Conservation (phyloP, 352 stramenopile genomes). For the Phytopythium litorale region DNA sequence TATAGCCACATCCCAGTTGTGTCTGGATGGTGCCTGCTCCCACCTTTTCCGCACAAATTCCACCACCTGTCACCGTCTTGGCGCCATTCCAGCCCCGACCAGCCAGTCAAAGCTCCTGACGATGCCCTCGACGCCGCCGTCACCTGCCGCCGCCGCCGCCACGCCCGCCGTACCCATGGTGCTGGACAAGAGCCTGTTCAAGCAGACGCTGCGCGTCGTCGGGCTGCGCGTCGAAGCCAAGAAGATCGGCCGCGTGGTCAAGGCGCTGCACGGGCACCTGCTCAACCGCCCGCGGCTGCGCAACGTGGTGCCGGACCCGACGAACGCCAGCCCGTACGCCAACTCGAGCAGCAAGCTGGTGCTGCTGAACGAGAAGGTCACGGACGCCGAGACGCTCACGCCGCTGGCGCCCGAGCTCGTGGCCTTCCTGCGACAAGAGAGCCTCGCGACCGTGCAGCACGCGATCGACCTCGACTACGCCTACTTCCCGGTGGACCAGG, state of each 20-base stretch:
- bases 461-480: constrained; percentile 74
- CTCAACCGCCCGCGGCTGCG: constrained; percentile 68
- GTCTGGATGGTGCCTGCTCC: no score
- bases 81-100: not conserved
- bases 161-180: constrained; percentile 8
- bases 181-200: constrained; percentile 70
- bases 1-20: no score
- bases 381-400: constrained; percentile 47
- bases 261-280: constrained; percentile 65
- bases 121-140: not conserved
- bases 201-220: constrained; percentile 64
- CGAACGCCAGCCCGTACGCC: constrained; percentile 50
- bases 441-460: constrained; percentile 57
- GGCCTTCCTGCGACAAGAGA: constrained; percentile 48
- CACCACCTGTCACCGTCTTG: no score
- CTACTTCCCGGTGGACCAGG: constrained; percentile 75
- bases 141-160: not conserved
- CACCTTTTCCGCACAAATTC: no score
- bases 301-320: constrained; percentile 72
- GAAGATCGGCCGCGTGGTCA: constrained; percentile 73
- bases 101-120: not conserved
- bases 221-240: constrained; percentile 76
- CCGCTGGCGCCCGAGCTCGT: constrained; percentile 49
- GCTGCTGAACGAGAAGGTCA: constrained; percentile 60
- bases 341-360: constrained; percentile 72